These are phyloP conservation scores for Xylaria sp. DNA, from an alignment of 2,329 filamentous ascomycete genomes.

Conservation along the genomic window DNA sequence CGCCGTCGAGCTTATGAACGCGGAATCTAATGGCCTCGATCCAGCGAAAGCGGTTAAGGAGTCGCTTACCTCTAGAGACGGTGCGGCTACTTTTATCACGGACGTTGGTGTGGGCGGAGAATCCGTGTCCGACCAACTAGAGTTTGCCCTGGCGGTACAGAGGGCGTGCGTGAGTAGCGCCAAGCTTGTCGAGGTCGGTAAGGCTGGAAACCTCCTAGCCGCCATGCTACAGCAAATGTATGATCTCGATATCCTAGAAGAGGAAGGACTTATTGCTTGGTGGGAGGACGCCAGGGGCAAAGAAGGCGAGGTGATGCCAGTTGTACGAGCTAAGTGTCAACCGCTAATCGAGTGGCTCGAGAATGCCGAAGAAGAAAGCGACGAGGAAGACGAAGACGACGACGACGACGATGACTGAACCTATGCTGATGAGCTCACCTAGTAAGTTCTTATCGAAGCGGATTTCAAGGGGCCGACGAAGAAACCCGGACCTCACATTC, in stretches of 20 bases:
- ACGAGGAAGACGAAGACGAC: conserved; percentile 72
- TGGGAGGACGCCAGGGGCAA: conserved; percentile 76
- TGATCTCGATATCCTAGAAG: conserved; percentile 81
- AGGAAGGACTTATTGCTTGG: conserved; percentile 88
- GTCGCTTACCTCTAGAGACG: conserved; percentile 60
- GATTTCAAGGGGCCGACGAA: neutral
- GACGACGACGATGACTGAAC: conserved; percentile 45
- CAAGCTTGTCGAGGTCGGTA: conserved; percentile 59
- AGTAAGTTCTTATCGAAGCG: neutral
- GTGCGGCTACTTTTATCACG: conserved; percentile 60
- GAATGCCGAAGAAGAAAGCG: conserved; percentile 74
- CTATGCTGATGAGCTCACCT: neutral
- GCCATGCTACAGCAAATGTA: conserved; percentile 85
- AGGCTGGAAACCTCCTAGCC: conserved; percentile 69
- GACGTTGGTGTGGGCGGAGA: conserved; percentile 69
- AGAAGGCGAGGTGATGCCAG: conserved; percentile 70
- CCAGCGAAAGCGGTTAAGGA: conserved; percentile 68
- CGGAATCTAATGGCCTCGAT: conserved; percentile 58
- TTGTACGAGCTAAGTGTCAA: conserved; percentile 74
- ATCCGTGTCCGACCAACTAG: conserved; percentile 77
- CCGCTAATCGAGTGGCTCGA: conserved; percentile 85
- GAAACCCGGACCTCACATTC: neutral
- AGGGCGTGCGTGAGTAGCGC: conserved; percentile 72
- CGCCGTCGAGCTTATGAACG: conserved; percentile 69
- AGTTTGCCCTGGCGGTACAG: conserved; percentile 83